phyloP scores from a whole-genome alignment of 148 eudicot species.

The Spergularia bocconei region DNA sequence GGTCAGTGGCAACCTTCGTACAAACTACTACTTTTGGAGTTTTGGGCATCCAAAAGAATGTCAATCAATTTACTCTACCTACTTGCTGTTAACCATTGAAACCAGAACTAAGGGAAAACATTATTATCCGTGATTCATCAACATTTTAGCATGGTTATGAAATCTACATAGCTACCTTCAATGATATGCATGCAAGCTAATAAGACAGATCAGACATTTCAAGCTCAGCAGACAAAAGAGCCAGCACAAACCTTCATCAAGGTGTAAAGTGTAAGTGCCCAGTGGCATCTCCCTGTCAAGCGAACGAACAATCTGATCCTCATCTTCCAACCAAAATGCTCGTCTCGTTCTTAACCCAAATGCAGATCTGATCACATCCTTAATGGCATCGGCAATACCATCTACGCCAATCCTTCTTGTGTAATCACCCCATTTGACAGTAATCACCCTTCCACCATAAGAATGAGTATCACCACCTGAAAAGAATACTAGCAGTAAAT shows the following conservation, averaged over 20 bases:
- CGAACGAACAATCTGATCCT: slow-evolving; percentile 61
- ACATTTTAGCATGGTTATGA: background rate
- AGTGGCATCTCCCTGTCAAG: slow-evolving; percentile 85
- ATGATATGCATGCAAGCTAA: background rate
- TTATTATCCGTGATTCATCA: background rate
- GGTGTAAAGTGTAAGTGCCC: slow-evolving; percentile 70
- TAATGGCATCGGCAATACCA: slow-evolving; percentile 75
- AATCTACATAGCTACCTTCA: background rate
- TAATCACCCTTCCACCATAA: slow-evolving; percentile 70
- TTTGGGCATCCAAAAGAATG: background rate
- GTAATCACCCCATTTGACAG: slow-evolving; percentile 68
- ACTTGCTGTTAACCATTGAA: background rate
- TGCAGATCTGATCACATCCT: slow-evolving; percentile 77
- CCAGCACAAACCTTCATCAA: slow-evolving; percentile 64
- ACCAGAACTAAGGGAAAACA: background rate
- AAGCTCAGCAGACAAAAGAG: background rate
- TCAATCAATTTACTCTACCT: background rate
- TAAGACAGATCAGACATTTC: background rate
- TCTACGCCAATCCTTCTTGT: slow-evolving; percentile 74
- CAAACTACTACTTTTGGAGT: too few relatives aligned
- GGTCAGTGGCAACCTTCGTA: too few relatives aligned
- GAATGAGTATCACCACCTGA: slow-evolving; percentile 58
- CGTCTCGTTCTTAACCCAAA: slow-evolving; percentile 76
- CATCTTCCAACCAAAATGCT: slow-evolving; percentile 94
- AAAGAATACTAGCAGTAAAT: slow-evolving; percentile 1